Evolutionary conservation across 768 basidiomycete species (phyloP).

Genomic region (Cystofilobasidium macerans): DNA sequence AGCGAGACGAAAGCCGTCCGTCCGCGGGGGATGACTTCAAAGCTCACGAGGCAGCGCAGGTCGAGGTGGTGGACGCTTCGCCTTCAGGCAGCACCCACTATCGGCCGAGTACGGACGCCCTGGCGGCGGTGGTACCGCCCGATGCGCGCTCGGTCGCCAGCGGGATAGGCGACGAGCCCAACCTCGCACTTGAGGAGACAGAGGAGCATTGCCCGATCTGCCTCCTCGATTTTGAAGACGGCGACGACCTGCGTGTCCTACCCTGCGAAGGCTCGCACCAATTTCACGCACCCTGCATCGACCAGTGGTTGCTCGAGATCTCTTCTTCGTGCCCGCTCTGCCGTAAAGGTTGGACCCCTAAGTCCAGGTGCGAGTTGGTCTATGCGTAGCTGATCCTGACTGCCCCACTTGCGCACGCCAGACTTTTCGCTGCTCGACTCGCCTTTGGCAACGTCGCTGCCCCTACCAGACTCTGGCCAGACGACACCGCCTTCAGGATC

Average conservation of each 20-base stretch:
- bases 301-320: constrained; percentile 67
- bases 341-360: constrained; percentile 56
- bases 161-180: constrained; percentile 10
- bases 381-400: not conserved
- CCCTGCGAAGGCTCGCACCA: constrained; percentile 84
- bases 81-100: too few species aligned
- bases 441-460: too few species aligned
- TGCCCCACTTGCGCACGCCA: not conserved
- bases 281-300: constrained; percentile 56
- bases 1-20: too few species aligned
- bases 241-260: constrained; percentile 75
- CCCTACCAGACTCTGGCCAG: constrained; percentile 9
- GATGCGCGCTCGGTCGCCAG: constrained; percentile 3
- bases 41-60: too few species aligned
- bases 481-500: not conserved
- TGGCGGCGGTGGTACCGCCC: not conserved
- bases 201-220: constrained; percentile 89
- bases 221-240: constrained; percentile 84
- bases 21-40: too few species aligned
- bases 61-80: too few species aligned
- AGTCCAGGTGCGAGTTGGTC: too few species aligned
- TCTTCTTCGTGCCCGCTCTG: constrained; percentile 87
- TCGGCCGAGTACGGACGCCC: too few species aligned
- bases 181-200: constrained; percentile 57
- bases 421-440: not conserved